Evolutionary conservation across 2,329 filamentous ascomycete species (phyloP).

Genomic region (Triangularia setosa): DNA sequence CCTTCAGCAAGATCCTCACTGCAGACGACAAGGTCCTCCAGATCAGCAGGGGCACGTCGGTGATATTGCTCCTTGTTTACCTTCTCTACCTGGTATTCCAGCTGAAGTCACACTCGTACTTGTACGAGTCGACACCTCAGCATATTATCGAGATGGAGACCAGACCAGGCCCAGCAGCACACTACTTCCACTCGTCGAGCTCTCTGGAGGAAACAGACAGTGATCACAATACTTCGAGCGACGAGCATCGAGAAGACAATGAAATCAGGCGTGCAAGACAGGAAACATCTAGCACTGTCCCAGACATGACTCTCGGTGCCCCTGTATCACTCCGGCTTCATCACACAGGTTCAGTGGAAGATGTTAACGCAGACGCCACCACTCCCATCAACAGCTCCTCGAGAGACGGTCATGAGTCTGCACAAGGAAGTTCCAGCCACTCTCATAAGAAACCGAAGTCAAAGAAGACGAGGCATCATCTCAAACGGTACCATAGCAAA

Average conservation of each 20-base stretch:
- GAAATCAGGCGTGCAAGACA: neutral
- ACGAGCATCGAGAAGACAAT: neutral
- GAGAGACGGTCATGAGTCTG: neutral
- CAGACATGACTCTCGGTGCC: neutral
- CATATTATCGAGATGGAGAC: conserved; percentile 90
- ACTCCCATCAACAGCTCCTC: neutral
- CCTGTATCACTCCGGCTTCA: neutral
- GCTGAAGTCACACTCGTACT: conserved; percentile 85
- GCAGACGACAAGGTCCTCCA: conserved; percentile 74
- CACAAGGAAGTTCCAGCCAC: neutral
- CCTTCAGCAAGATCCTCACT: conserved; percentile 60
- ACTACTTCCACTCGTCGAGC: conserved; percentile 69
- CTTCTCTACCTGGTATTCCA: conserved; percentile 88
- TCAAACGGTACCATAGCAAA: neutral
- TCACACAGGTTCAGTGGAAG: neutral
- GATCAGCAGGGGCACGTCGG: conserved; percentile 84
- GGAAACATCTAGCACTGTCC: neutral
- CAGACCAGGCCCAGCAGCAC: conserved; percentile 78
- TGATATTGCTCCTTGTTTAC: conserved; percentile 81
- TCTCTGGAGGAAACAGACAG: neutral
- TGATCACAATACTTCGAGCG: neutral
- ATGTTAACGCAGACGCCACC: neutral
- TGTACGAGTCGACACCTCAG: conserved; percentile 90
- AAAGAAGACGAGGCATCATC: neutral
- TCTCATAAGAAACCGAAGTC: neutral